Evolutionary conservation across 225 moss, liverwort and hornwort species (phyloP).

Genomic region (Sphagnum contortum): DNA sequence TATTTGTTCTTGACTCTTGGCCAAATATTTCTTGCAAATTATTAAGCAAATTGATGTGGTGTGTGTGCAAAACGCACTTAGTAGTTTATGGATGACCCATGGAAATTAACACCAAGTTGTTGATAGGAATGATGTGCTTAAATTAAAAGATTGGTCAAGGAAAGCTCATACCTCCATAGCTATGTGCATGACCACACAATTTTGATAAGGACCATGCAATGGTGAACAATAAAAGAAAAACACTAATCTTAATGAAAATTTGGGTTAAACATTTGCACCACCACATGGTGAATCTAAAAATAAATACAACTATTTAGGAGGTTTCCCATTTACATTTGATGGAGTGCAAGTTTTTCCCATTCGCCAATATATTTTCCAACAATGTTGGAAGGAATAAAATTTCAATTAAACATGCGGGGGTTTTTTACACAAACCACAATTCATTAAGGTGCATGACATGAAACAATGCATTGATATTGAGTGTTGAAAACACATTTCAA

Average conservation of each 20-base stretch:
- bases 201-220: slow-evolving; percentile 3
- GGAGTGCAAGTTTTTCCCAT: too few relatives aligned
- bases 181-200: background rate
- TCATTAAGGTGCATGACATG: too few relatives aligned
- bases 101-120: slow-evolving; percentile 5
- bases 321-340: background rate
- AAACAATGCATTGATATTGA: too few relatives aligned
- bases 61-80: slow-evolving; percentile 2
- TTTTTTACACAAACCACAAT: too few relatives aligned
- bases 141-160: background rate
- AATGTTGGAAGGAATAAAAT: too few relatives aligned
- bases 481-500: too few relatives aligned
- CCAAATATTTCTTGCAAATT: slow-evolving; percentile 4
- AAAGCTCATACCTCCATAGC: slow-evolving; percentile 3
- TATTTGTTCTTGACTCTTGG: slow-evolving; percentile 10
- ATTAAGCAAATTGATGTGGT: background rate
- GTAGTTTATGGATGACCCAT: slow-evolving; percentile 9
- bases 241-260: slow-evolving; percentile 5
- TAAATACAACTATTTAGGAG: slow-evolving; percentile 9
- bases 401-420: too few relatives aligned
- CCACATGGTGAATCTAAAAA: slow-evolving; percentile 8
- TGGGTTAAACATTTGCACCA: slow-evolving; percentile 7
- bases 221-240: slow-evolving; percentile 6
- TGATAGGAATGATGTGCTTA: slow-evolving; percentile 2
- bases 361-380: too few relatives aligned